These are phyloP conservation scores for Yarrowia alimentaria DNA, from an alignment of 805 yeast genomes.

Conservation along the genomic window DNA sequence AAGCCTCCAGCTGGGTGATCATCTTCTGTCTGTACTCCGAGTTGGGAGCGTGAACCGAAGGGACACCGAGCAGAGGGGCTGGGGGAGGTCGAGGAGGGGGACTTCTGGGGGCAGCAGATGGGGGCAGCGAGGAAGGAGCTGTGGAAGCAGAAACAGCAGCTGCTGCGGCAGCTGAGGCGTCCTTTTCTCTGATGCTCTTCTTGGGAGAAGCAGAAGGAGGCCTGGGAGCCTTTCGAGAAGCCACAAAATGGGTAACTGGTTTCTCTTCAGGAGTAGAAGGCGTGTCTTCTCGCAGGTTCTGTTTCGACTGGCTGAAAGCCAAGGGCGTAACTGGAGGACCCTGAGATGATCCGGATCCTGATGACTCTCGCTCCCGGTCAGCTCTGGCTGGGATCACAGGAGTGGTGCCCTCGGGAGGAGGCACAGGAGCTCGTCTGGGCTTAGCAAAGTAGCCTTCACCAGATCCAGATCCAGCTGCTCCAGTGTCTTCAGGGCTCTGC, in stretches of 20 bases:
- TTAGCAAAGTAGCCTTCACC: conserved; percentile 33
- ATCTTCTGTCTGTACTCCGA: conserved; percentile 28
- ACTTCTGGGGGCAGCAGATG: conserved; percentile 32
- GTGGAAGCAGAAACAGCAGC: conserved; percentile 43
- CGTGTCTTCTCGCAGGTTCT: conserved; percentile 10
- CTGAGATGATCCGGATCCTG: background rate
- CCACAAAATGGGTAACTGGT: conserved; percentile 31
- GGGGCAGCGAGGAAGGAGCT: conserved; percentile 40
- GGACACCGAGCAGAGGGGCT: conserved; percentile 46
- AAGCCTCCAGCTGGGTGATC: conserved; percentile 22
- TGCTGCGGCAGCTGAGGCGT: conserved; percentile 17
- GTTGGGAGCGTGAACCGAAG: conserved; percentile 34
- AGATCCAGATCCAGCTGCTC: background rate
- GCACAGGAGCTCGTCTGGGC: conserved; percentile 38
- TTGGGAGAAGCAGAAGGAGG: conserved; percentile 33
- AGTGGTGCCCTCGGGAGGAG: conserved; percentile 31
- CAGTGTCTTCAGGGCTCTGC: background rate
- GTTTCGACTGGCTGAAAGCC: conserved; percentile 12
- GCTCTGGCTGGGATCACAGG: conserved; percentile 31
- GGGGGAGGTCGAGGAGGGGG: conserved; percentile 45
- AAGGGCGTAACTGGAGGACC: conserved; percentile 20
- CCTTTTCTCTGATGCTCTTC: background rate
- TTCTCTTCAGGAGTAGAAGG: conserved; percentile 13
- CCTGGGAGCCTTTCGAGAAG: conserved; percentile 39
- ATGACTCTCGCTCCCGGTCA: conserved; percentile 2